These are phyloP conservation scores for Hypericum perforatum DNA, from an alignment of 345 rosid species.

Conservation along the genomic window DNA sequence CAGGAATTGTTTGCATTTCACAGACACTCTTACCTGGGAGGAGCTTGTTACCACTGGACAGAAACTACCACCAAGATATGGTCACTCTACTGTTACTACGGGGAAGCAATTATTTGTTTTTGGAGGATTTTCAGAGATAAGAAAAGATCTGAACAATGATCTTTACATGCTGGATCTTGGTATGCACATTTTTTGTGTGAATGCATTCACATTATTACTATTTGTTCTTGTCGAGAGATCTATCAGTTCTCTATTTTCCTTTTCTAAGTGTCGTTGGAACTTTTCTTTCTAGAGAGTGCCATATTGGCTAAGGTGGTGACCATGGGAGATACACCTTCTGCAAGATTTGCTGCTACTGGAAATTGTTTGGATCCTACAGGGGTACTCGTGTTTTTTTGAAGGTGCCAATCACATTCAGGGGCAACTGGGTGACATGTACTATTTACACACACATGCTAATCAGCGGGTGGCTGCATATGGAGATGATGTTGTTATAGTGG, in stretches of 20 bases:
- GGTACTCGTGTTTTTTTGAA: constrained; percentile 61
- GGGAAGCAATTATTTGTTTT: constrained; percentile 83
- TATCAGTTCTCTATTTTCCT: not conserved
- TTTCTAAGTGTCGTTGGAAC: not conserved
- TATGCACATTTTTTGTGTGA: constrained; percentile 29
- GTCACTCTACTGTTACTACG: constrained; percentile 75
- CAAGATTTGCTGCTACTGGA: constrained; percentile 90
- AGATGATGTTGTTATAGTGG: constrained; percentile 83
- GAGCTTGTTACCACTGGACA: constrained; percentile 71
- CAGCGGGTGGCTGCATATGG: constrained; percentile 65
- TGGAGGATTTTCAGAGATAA: constrained; percentile 98
- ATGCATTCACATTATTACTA: not conserved
- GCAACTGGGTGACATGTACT: constrained; percentile 88
- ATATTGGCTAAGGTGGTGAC: constrained; percentile 68
- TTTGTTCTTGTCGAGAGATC: constrained; percentile 2
- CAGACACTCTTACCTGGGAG: constrained; percentile 85
- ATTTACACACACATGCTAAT: constrained; percentile 76
- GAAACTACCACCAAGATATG: constrained; percentile 86
- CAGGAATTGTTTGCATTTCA: constrained; percentile 11
- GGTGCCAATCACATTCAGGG: constrained; percentile 93
- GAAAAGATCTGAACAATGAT: constrained; percentile 75
- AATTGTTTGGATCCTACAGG: constrained; percentile 85
- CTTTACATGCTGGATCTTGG: constrained; percentile 81
- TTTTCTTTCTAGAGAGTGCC: constrained; percentile 50
- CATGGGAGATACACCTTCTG: constrained; percentile 71